Conservation (phyloP, 495 filamentous ascomycete species). For the Opeltia flavorubescens region DNA sequence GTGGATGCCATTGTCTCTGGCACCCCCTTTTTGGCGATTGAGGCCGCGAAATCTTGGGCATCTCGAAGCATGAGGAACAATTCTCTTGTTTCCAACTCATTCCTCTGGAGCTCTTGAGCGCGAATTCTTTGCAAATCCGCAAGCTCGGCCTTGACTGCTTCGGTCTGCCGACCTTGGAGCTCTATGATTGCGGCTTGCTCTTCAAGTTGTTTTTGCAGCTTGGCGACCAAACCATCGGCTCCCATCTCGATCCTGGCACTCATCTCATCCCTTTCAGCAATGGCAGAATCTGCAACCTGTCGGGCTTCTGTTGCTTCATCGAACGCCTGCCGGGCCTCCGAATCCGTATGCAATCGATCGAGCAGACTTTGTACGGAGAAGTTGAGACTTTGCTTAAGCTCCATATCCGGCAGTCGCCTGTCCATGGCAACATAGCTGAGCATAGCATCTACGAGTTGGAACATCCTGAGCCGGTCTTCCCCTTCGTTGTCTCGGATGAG, state of each 20-base stretch:
- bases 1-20: constrained; percentile 39
- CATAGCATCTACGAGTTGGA: constrained; percentile 96
- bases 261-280: constrained; percentile 96
- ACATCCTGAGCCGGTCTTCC: constrained; percentile 89
- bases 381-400: constrained; percentile 90
- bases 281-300: constrained; percentile 85
- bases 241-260: constrained; percentile 81
- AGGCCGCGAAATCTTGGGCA: constrained; percentile 87
- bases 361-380: constrained; percentile 93
- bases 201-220: constrained; percentile 82
- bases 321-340: constrained; percentile 76
- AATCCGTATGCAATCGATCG: constrained; percentile 91
- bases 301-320: constrained; percentile 82
- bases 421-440: constrained; percentile 99
- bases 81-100: constrained; percentile 90
- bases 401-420: constrained; percentile 85
- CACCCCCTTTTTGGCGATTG: constrained; percentile 60
- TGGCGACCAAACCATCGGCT: constrained; percentile 84
- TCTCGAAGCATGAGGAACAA: constrained; percentile 97
- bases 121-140: constrained; percentile 75
- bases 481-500: constrained; percentile 85
- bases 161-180: constrained; percentile 70
- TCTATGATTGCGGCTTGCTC: constrained; percentile 86
- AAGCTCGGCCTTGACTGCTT: constrained; percentile 75
- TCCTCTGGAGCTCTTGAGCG: constrained; percentile 83